phyloP scores from a whole-genome alignment of 345 rosid species.

The Salix purpurea region DNA sequence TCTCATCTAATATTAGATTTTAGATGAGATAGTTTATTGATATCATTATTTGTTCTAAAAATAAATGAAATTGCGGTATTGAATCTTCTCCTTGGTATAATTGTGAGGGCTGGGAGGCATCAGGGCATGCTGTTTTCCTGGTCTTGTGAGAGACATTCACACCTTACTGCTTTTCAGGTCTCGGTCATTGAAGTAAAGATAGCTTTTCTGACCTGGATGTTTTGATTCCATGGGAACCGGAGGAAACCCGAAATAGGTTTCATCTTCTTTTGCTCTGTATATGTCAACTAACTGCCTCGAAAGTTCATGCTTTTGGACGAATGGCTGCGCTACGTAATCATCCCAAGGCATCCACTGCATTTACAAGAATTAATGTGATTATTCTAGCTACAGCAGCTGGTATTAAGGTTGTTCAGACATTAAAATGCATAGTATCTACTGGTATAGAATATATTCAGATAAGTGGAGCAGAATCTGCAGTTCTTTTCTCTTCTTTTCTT shows the following conservation, averaged over 20 bases:
- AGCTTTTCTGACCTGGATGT: background rate
- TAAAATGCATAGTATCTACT: background rate
- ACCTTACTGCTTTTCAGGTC: conserved; percentile 9
- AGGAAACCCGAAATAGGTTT: conserved; percentile 32
- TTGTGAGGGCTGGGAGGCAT: background rate
- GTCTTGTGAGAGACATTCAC: background rate
- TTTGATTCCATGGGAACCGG: conserved; percentile 4
- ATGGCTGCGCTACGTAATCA: conserved; percentile 40
- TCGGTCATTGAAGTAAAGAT: conserved; percentile 7
- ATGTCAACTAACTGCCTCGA: conserved; percentile 21
- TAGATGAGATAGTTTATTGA: too few relatives aligned
- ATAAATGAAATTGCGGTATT: background rate
- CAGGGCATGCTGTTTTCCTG: background rate
- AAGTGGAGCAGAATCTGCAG: background rate
- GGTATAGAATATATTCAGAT: background rate
- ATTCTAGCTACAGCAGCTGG: background rate
- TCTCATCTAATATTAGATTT: too few relatives aligned
- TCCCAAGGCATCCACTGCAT: conserved; percentile 77
- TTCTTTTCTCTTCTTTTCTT: too few relatives aligned
- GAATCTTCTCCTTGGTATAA: background rate
- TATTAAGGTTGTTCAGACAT: background rate
- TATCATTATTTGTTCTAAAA: background rate
- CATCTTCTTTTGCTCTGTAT: conserved; percentile 32
- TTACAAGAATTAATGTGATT: conserved; percentile 14
- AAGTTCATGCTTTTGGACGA: conserved; percentile 23